Conservation (phyloP, 2,329 filamentous ascomycete genomes). For the Paracoccidioides lutzii region DNA sequence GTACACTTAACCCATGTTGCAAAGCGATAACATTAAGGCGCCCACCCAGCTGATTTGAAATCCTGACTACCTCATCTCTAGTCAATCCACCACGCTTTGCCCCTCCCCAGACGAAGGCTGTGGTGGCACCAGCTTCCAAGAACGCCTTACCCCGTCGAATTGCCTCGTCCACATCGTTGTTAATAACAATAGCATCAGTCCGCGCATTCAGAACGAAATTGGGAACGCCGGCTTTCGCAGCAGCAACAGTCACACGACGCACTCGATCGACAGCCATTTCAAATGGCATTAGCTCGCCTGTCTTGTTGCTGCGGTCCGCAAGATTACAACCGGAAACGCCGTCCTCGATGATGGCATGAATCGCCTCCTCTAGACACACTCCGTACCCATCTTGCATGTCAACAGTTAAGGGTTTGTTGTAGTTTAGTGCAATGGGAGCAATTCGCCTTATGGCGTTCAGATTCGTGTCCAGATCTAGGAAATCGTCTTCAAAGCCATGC, state of each 20-base stretch:
- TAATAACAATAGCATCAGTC: constrained; percentile 38
- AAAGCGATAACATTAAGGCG: constrained; percentile 38
- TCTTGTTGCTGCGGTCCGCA: constrained; percentile 38
- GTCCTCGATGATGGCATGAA: constrained; percentile 31
- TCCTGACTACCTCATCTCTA: constrained; percentile 34
- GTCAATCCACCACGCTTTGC: constrained; percentile 30
- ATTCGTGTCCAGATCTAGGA: constrained; percentile 41
- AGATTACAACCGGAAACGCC: constrained; percentile 48
- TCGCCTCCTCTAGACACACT: constrained; percentile 32
- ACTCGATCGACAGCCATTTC: constrained; percentile 40
- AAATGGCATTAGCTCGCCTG: constrained; percentile 25
- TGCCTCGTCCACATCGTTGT: constrained; percentile 35
- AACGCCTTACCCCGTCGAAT: constrained; percentile 44
- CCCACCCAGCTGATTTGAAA: constrained; percentile 39
- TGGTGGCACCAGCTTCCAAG: constrained; percentile 45
- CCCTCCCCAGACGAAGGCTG: constrained; percentile 49
- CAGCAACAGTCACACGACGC: constrained; percentile 16
- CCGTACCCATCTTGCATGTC: constrained; percentile 52
- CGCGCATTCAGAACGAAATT: constrained; percentile 48
- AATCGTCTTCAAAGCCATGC: constrained; percentile 35
- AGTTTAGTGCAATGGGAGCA: constrained; percentile 28
- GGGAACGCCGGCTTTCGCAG: constrained; percentile 34
- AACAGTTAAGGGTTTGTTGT: constrained; percentile 40
- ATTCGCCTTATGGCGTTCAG: constrained; percentile 37
- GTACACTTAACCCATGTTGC: constrained; percentile 30